These are phyloP conservation scores for Nymphaea colorata DNA, from an alignment of 164 flowering plant species.

Conservation along the genomic window DNA sequence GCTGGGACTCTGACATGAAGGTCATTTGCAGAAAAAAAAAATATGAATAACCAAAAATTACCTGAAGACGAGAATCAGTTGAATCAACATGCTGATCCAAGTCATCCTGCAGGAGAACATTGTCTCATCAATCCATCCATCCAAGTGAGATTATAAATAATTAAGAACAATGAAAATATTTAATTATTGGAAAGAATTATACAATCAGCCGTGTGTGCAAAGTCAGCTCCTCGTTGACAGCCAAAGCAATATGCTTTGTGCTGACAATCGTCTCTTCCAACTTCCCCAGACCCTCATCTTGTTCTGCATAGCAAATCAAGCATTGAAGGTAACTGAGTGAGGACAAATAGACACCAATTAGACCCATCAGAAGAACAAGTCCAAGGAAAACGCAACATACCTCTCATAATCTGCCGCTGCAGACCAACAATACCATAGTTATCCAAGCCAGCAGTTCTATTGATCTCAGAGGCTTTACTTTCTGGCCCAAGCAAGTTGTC, in stretches of 20 bases:
- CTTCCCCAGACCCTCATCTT: conserved; percentile 89
- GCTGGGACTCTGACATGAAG: no score
- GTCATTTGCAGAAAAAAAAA: neutral
- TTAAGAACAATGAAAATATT: neutral
- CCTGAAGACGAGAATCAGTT: conserved; percentile 63
- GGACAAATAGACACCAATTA: neutral
- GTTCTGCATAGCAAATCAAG: conserved; percentile 39
- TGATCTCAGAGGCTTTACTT: conserved; percentile 44
- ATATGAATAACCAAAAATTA: conserved; percentile 4
- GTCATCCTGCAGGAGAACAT: conserved; percentile 44
- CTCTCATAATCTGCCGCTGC: conserved; percentile 81
- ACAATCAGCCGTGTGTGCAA: conserved; percentile 78
- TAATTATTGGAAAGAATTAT: conserved; percentile 1
- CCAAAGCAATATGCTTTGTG: conserved; percentile 83
- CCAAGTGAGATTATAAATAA: neutral
- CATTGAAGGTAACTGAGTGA: neutral
- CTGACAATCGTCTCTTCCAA: conserved; percentile 69
- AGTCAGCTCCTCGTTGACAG: conserved; percentile 79
- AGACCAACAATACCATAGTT: conserved; percentile 73
- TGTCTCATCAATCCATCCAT: neutral
- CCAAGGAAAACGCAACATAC: conserved; percentile 16
- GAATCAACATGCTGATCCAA: conserved; percentile 72
- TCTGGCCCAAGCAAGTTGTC: conserved; percentile 84
- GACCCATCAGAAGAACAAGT: neutral
- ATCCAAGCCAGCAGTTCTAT: conserved; percentile 57